Evolutionary conservation across 441 rosid species (phyloP).

Genomic region (Sinapis alba): DNA sequence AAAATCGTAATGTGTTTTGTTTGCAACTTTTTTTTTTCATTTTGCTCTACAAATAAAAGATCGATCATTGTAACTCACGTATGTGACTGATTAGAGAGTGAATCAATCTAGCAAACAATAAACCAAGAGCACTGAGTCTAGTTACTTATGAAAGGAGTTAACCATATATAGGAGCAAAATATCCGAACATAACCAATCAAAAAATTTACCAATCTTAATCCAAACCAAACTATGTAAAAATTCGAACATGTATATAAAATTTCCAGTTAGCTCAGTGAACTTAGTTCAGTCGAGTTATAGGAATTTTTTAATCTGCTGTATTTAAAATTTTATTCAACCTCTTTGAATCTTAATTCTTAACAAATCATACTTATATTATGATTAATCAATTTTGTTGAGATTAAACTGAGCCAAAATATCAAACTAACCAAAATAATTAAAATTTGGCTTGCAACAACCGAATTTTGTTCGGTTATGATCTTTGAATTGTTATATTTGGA

Average conservation of each 20-base stretch:
- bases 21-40: background rate
- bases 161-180: background rate
- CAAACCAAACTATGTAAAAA: background rate
- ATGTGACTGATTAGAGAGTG: background rate
- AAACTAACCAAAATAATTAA: too few species aligned
- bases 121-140: too few species aligned
- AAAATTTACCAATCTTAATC: background rate
- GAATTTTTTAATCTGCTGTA: background rate
- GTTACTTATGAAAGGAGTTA: too few species aligned
- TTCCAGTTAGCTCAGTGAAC: background rate
- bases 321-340: background rate
- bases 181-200: background rate
- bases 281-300: background rate
- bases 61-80: background rate
- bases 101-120: background rate
- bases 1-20: background rate
- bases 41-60: background rate
- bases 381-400: too few species aligned
- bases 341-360: background rate
- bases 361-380: background rate
- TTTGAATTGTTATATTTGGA: too few species aligned
- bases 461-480: too few species aligned
- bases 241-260: background rate
- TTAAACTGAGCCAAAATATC: too few species aligned
- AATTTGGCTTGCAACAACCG: too few species aligned